These are phyloP conservation scores for Daldinia caldariorum DNA, from an alignment of 495 filamentous ascomycete species.

Conservation along the genomic window DNA sequence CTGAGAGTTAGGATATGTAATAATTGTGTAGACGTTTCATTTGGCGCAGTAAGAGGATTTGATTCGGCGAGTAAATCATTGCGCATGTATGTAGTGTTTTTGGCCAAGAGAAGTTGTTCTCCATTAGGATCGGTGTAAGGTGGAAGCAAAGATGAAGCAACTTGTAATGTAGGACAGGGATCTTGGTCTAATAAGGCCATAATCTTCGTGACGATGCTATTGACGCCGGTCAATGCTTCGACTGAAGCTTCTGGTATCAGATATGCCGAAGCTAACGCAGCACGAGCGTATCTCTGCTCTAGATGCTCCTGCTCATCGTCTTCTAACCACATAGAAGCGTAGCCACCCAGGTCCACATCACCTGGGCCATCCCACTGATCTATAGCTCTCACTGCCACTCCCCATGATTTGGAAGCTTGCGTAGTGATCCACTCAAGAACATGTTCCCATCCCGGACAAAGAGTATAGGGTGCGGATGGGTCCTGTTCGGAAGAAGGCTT, in stretches of 20 bases:
- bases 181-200: slow-evolving; percentile 69
- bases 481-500: slow-evolving; percentile 21
- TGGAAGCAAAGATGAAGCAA: slow-evolving; percentile 54
- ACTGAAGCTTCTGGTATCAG: slow-evolving; percentile 67
- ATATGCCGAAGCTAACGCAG: slow-evolving; percentile 78
- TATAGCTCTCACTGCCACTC: slow-evolving; percentile 68
- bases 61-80: slow-evolving; percentile 66
- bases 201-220: slow-evolving; percentile 69
- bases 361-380: slow-evolving; percentile 82
- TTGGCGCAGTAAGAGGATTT: slow-evolving; percentile 76
- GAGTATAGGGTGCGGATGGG: slow-evolving; percentile 20
- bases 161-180: slow-evolving; percentile 56
- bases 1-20: slow-evolving; percentile 75
- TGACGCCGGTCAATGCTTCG: slow-evolving; percentile 68
- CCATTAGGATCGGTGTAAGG: slow-evolving; percentile 51
- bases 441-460: slow-evolving; percentile 74
- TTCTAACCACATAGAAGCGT: slow-evolving; percentile 62
- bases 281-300: slow-evolving; percentile 72
- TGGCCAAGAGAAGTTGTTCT: slow-evolving; percentile 47
- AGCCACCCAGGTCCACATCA: slow-evolving; percentile 82
- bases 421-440: slow-evolving; percentile 79
- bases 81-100: slow-evolving; percentile 58
- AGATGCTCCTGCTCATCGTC: slow-evolving; percentile 65
- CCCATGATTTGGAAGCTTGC: slow-evolving; percentile 66
- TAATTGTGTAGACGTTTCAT: slow-evolving; percentile 66